phyloP scores from a whole-genome alignment of 2,329 filamentous ascomycete genomes.

The Paraphaeosphaeria minitans region DNA sequence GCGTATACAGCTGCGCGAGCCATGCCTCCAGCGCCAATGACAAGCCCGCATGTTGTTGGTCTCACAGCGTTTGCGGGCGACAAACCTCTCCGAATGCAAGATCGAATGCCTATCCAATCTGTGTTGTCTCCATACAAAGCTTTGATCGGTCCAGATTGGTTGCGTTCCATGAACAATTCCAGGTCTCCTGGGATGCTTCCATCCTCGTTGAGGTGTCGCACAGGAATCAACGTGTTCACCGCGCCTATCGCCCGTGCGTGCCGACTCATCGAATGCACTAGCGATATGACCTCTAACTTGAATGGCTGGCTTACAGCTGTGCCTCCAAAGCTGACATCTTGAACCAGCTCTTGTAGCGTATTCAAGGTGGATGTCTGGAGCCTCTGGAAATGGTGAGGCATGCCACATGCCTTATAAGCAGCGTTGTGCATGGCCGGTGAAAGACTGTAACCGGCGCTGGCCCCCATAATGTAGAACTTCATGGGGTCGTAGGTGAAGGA shows the following conservation, averaged over 20 bases:
- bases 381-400: conserved; percentile 70
- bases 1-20: conserved; percentile 78
- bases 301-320: conserved; percentile 74
- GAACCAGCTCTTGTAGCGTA: conserved; percentile 67
- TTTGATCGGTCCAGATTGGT: conserved; percentile 68
- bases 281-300: conserved; percentile 71
- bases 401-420: conserved; percentile 68
- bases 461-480: conserved; percentile 76
- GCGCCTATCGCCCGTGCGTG: conserved; percentile 78
- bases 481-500: conserved; percentile 71
- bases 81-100: conserved; percentile 72
- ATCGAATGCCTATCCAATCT: conserved; percentile 79
- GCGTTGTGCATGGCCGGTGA: conserved; percentile 80
- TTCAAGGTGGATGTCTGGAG: conserved; percentile 67
- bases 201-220: conserved; percentile 64
- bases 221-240: conserved; percentile 75
- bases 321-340: conserved; percentile 71
- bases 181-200: conserved; percentile 61
- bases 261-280: conserved; percentile 69
- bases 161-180: conserved; percentile 62
- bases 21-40: conserved; percentile 72
- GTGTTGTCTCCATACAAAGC: conserved; percentile 80
- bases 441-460: conserved; percentile 71
- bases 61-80: conserved; percentile 70
- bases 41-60: conserved; percentile 56